A percentile compares a stretch with the other conserved stretches of the same genome.
Evolutionary conservation across 1,139 yeast species (phyloP).

Genomic region (Scheffersomyces quercinus): DNA sequence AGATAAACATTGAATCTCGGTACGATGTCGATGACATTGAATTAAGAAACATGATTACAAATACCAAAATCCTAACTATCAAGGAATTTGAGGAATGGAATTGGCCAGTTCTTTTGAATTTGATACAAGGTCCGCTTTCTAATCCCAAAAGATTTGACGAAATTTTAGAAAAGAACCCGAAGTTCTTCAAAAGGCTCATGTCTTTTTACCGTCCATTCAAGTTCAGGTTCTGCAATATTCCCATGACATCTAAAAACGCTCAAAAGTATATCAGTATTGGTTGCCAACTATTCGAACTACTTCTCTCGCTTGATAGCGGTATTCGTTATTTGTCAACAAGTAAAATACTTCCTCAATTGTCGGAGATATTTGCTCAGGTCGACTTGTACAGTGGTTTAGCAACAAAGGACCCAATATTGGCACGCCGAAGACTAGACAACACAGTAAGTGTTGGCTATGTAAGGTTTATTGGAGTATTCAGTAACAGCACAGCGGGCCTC

Average conservation of each 20-base stretch:
- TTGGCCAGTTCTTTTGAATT: slow-evolving; percentile 68
- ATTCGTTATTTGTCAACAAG: slow-evolving; percentile 65
- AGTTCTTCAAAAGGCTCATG: slow-evolving; percentile 78
- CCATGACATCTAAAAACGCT: slow-evolving; percentile 41
- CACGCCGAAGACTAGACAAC: slow-evolving; percentile 55
- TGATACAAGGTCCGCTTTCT: slow-evolving; percentile 78
- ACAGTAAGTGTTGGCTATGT: slow-evolving; percentile 80
- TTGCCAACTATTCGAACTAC: slow-evolving; percentile 64
- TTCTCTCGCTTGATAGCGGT: slow-evolving; percentile 68
- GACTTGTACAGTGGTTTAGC: slow-evolving; percentile 78
- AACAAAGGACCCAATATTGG: slow-evolving; percentile 73
- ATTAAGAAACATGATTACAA: slow-evolving; percentile 63
- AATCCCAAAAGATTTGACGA: slow-evolving; percentile 79
- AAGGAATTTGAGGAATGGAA: slow-evolving; percentile 87
- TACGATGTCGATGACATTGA: slow-evolving; percentile 67
- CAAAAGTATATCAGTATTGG: slow-evolving; percentile 69
- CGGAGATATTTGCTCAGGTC: slow-evolving; percentile 84
- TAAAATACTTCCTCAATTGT: slow-evolving; percentile 80
- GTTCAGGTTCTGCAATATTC: slow-evolving; percentile 68
- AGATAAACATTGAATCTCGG: slow-evolving; percentile 46
- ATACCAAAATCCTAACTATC: slow-evolving; percentile 71
- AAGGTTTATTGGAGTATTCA: slow-evolving; percentile 71
- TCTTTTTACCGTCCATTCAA: slow-evolving; percentile 93
- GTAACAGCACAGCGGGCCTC: slow-evolving; percentile 61
- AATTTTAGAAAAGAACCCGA: slow-evolving; percentile 68